Conservation (phyloP, 768 basidiomycete genomes). For the Tulasnella sp. region DNA sequence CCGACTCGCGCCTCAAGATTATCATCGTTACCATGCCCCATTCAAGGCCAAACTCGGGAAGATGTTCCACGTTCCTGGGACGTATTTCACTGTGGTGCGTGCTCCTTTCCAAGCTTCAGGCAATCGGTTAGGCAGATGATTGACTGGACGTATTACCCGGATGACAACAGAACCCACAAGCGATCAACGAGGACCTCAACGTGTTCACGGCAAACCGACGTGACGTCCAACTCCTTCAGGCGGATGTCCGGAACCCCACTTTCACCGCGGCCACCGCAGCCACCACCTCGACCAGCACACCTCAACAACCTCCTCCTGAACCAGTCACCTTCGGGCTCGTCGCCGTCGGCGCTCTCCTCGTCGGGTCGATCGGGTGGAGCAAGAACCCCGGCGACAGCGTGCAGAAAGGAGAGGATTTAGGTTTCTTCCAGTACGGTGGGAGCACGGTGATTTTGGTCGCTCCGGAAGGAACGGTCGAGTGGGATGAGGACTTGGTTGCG, state of each 20-base stretch:
- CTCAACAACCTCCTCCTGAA: constrained; percentile 19
- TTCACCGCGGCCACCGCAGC: too few species aligned
- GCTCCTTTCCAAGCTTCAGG: background rate
- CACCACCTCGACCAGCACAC: too few species aligned
- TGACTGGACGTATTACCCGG: background rate
- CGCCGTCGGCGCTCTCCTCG: constrained; percentile 74
- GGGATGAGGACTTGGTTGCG: constrained; percentile 48
- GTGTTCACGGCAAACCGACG: constrained; percentile 60
- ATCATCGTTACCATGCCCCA: constrained; percentile 73
- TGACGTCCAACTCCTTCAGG: constrained; percentile 47
- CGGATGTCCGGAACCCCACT: constrained; percentile 26
- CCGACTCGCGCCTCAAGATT: constrained; percentile 70
- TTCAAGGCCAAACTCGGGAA: constrained; percentile 48
- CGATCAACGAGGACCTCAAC: constrained; percentile 61
- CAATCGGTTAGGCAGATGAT: too few species aligned
- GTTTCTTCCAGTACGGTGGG: constrained; percentile 67
- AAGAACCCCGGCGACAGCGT: constrained; percentile 30
- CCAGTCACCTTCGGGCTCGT: constrained; percentile 51
- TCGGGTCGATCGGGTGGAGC: constrained; percentile 67
- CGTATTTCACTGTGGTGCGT: constrained; percentile 52
- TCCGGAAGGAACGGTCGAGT: constrained; percentile 22
- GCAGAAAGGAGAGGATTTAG: constrained; percentile 42
- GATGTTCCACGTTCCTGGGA: constrained; percentile 42
- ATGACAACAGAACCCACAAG: constrained; percentile 56
- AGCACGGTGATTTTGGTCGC: constrained; percentile 46